Evolutionary conservation across 345 rosid genomes (phyloP).

Genomic region (sweet orange (Citrus sinensis)): DVS_A1.0 CM039164.1:4855501-4856000

Average conservation of each 20-base stretch:
- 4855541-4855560: constrained; percentile 47
- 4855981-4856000: constrained; percentile 10
- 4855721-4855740: constrained; percentile 62
- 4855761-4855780: constrained; percentile 72
- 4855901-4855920: constrained; percentile 83
- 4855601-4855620: constrained; percentile 33
- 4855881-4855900: constrained; percentile 77
- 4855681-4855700: constrained; percentile 75
- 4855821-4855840: constrained; percentile 80
- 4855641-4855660: constrained; percentile 47
- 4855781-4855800: constrained; percentile 77
- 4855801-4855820: constrained; percentile 82
- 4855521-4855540: constrained; percentile 77
- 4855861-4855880: constrained; percentile 89
- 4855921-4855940: constrained; percentile 79
- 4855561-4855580: constrained; percentile 10
- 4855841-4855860: constrained; percentile 89
- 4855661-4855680: constrained; percentile 26
- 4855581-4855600: constrained; percentile 31
- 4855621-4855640: constrained; percentile 55
- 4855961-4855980: constrained; percentile 52
- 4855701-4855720: constrained; percentile 76
- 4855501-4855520: constrained; percentile 77
- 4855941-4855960: constrained; percentile 82
- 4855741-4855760: constrained; percentile 86